A percentile compares a stretch with the other conserved stretches of the same genome.
phyloP scores from a whole-genome alignment of 148 eudicot genomes.

The Heliamphora exappendiculata region DNA sequence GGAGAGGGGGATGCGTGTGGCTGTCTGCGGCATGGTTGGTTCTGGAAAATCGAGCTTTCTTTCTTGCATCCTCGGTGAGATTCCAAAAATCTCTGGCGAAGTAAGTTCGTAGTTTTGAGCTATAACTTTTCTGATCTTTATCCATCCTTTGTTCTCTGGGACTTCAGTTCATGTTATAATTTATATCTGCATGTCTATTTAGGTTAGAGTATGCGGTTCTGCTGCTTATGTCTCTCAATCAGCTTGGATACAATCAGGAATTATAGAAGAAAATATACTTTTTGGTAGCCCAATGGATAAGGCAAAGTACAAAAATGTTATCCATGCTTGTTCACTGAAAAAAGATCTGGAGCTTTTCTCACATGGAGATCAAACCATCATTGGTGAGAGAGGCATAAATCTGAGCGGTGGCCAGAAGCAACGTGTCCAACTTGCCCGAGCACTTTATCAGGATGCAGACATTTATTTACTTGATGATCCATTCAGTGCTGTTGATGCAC shows the following conservation, averaged over 20 bases:
- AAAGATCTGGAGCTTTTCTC: slow-evolving; percentile 81
- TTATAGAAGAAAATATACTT: slow-evolving; percentile 82
- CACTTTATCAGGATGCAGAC: slow-evolving; percentile 93
- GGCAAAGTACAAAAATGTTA: slow-evolving; percentile 64
- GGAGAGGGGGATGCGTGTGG: slow-evolving; percentile 73
- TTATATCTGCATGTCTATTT: slow-evolving; percentile 18
- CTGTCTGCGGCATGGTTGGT: slow-evolving; percentile 93
- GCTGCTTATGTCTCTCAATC: slow-evolving; percentile 97
- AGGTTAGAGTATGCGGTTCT: slow-evolving; percentile 86
- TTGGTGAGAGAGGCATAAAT: slow-evolving; percentile 96
- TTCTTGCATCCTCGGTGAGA: slow-evolving; percentile 92
- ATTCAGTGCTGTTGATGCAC: slow-evolving; percentile 98
- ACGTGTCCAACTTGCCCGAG: slow-evolving; percentile 96
- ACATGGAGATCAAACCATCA: slow-evolving; percentile 94
- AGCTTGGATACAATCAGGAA: slow-evolving; percentile 98
- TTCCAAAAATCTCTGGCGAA: slow-evolving; percentile 81
- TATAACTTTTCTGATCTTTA: slow-evolving; percentile 11
- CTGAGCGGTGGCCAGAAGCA: slow-evolving; percentile 99
- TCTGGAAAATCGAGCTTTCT: slow-evolving; percentile 93
- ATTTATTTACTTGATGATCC: slow-evolving; percentile 98
- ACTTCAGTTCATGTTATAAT: neutral
- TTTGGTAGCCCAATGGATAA: slow-evolving; percentile 91
- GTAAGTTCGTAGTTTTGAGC: slow-evolving; percentile 43
- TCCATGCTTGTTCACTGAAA: slow-evolving; percentile 76
- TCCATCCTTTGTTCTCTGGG: slow-evolving; percentile 5